Evolutionary conservation across 371 early-diverging fungal species (phyloP), one percentile per base, ranked within the genome.

Genomic region (Gilbertella persicaria): DNA sequence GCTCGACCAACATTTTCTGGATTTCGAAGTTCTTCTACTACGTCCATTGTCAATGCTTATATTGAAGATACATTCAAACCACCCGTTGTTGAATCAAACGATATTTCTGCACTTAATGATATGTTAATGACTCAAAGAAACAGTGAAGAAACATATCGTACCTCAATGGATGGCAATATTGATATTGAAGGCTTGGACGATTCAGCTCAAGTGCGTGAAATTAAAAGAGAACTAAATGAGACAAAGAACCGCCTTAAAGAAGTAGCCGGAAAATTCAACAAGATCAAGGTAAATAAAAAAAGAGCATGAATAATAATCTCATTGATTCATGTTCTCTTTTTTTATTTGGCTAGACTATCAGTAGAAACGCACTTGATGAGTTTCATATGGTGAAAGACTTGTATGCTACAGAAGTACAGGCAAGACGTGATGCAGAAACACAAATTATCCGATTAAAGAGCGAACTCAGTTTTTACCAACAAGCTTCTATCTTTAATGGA

Each of bases 281-380:
- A 70, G 26, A 72, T 74, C 42, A 74, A 78, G 67, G 78, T 71
- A 53, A 38, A 9, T 35, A 8, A 21, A 24, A 20, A 29, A 40
- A 53, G 9, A 6, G 9, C 6, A 5, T 21, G 14, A 0, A 35
- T 26, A 36, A 41, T 39, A 19, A 2, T 33, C 21, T 45, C 10
- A 30, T 24, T 20, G 8, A 48, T 7, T 16, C 16, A 10, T 10
- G n/a, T 5, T 13, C 19, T 23, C 14, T 23, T 3, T 13, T 37
- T n/a, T 45, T 24, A 28, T 4, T 3, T 26, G 6, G 48, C 17
- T 45, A 78, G 78, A 53, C 62, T 9, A 71, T 73, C 35, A 73
- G 75, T 48, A 45, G 75, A 54, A 70, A 70, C n/a, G 79, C 75
- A 9, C 45, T 75, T 28, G 75, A 78, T 35, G 75, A 78, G 40